A percentile compares a stretch with the other conserved stretches of the same genome.
Evolutionary conservation across 2,329 filamentous ascomycete species (phyloP).

Genomic region (Didymella arachidicola): DNA sequence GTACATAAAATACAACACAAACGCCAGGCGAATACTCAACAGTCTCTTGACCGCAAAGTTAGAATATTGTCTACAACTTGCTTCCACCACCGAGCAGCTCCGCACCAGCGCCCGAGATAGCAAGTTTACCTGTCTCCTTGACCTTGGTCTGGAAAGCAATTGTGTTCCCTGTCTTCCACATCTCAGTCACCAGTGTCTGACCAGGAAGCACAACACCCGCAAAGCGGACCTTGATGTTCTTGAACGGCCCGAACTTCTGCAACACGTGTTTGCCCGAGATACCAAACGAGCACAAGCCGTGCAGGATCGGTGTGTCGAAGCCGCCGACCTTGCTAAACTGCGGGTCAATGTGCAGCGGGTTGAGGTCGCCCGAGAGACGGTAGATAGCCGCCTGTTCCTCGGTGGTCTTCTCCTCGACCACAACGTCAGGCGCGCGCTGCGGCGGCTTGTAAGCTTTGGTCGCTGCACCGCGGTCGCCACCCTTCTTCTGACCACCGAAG

Average conservation of each 20-base stretch:
- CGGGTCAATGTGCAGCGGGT: constrained; percentile 95
- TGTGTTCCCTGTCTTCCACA: constrained; percentile 86
- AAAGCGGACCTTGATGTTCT: constrained; percentile 93
- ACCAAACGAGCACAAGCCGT: constrained; percentile 96
- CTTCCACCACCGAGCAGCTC: constrained; percentile 68
- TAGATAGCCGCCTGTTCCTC: constrained; percentile 95
- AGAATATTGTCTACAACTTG: constrained; percentile 43
- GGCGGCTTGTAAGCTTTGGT: constrained; percentile 83
- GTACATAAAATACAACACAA: constrained; percentile 8
- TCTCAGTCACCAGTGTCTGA: constrained; percentile 88
- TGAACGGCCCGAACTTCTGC: constrained; percentile 80
- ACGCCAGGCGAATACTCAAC: constrained; percentile 4
- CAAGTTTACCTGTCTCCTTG: constrained; percentile 90
- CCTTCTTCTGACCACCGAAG: constrained; percentile 84
- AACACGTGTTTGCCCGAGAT: constrained; percentile 90
- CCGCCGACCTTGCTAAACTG: constrained; percentile 93
- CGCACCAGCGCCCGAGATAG: constrained; percentile 80
- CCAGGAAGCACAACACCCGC: constrained; percentile 85
- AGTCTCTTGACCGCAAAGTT: constrained; percentile 3
- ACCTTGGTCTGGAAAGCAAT: constrained; percentile 88
- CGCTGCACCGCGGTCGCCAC: constrained; percentile 76
- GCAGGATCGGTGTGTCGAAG: constrained; percentile 92
- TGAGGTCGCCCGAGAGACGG: constrained; percentile 91
- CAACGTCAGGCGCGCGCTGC: constrained; percentile 76
- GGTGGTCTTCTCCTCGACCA: constrained; percentile 84